Percentiles rank a stretch among this genome's conserved stretches.
Conservation (phyloP, 116 monocot species). For the Posidonia oceanica region DNA sequence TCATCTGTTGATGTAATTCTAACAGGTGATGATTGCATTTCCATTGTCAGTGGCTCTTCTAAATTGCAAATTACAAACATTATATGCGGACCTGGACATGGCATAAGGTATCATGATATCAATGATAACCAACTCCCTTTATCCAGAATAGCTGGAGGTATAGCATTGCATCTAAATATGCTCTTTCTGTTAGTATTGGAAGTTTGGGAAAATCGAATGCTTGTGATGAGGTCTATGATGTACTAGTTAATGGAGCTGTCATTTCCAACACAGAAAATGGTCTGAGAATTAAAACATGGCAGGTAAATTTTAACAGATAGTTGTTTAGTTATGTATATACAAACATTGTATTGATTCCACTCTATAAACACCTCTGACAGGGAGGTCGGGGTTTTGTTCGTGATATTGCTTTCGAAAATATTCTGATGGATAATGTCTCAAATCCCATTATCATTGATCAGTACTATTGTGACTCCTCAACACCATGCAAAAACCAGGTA, state of each 20-base stretch:
- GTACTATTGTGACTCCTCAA: slow-evolving; percentile 59
- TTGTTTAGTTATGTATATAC: background rate
- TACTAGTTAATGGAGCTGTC: slow-evolving; percentile 34
- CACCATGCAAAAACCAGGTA: slow-evolving; percentile 51
- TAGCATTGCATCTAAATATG: background rate
- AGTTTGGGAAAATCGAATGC: slow-evolving; percentile 48
- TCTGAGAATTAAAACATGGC: slow-evolving; percentile 80
- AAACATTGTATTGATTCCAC: background rate
- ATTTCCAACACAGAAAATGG: slow-evolving; percentile 69
- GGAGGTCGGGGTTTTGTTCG: slow-evolving; percentile 60
- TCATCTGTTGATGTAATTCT: background rate
- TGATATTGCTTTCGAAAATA: slow-evolving; percentile 44
- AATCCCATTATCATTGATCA: slow-evolving; percentile 89
- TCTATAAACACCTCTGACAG: slow-evolving; percentile 6
- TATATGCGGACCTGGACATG: slow-evolving; percentile 76
- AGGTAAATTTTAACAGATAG: slow-evolving; percentile 27
- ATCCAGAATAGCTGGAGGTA: too few relatives aligned
- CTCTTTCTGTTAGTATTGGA: slow-evolving; percentile 44
- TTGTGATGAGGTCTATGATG: slow-evolving; percentile 25
- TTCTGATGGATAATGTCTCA: slow-evolving; percentile 65
- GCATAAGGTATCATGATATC: slow-evolving; percentile 52
- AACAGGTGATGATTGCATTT: slow-evolving; percentile 83
- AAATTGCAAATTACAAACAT: slow-evolving; percentile 36
- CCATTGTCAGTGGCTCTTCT: slow-evolving; percentile 51
- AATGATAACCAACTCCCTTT: too few relatives aligned